A percentile compares a stretch with the other conserved stretches of the same genome.
Conservation (phyloP, 73 alveolate species). For the Breviolum minutum region DNA sequence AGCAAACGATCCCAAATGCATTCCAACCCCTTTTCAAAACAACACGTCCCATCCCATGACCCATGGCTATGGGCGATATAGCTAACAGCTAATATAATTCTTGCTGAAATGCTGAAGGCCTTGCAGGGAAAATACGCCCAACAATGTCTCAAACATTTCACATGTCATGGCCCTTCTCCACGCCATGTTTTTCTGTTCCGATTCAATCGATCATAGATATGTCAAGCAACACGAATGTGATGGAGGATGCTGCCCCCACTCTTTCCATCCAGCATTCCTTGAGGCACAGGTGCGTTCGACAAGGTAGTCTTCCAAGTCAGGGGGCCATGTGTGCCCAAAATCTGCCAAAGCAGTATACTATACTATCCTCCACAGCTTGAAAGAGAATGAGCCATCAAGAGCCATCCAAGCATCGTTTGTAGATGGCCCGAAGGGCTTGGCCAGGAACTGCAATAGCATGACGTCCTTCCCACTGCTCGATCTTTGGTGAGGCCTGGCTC, state of each 20-base stretch:
- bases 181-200: neutral
- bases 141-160: no score
- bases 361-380: neutral
- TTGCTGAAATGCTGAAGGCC: no score
- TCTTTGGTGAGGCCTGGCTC: slow-evolving; percentile 1
- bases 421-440: slow-evolving; percentile 78
- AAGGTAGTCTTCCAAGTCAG: no score
- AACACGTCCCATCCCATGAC: no score
- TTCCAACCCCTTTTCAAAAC: no score
- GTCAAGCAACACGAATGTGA: slow-evolving; percentile 63
- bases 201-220: neutral
- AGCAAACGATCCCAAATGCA: no score
- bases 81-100: no score
- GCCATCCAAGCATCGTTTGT: slow-evolving; percentile 32
- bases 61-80: no score
- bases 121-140: no score
- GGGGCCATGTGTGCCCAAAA: no score
- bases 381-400: neutral
- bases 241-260: slow-evolving; percentile 74
- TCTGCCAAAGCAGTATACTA: neutral
- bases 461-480: slow-evolving; percentile 82
- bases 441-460: slow-evolving; percentile 90
- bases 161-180: neutral
- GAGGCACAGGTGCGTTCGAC: no score
- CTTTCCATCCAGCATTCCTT: neutral